Conservation (phyloP, 2,329 filamentous ascomycete species). For the Thielaviopsis euricoi region DNA sequence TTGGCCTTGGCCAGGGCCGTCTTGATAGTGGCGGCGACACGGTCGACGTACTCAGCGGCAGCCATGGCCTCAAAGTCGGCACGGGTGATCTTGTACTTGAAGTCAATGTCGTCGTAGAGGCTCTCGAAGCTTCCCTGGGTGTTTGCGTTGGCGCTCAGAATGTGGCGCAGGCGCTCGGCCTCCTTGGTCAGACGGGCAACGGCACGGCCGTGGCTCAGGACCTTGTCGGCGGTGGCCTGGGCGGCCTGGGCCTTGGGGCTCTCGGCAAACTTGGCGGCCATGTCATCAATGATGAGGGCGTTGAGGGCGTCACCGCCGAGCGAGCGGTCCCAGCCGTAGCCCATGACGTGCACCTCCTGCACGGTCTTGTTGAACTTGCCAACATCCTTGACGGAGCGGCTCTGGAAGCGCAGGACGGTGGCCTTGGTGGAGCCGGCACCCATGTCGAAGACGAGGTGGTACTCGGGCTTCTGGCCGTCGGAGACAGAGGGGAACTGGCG, state of each 20-base stretch:
- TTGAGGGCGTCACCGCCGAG: constrained; percentile 86
- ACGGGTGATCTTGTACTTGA: constrained; percentile 76
- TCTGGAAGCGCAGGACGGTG: constrained; percentile 78
- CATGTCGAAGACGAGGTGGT: constrained; percentile 94
- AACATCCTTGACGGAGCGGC: constrained; percentile 73
- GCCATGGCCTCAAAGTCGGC: constrained; percentile 68
- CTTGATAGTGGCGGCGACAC: constrained; percentile 53
- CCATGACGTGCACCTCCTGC: constrained; percentile 83
- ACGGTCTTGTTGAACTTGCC: constrained; percentile 93
- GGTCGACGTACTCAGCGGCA: constrained; percentile 45
- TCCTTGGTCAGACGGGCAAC: constrained; percentile 89
- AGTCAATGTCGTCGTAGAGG: constrained; percentile 80
- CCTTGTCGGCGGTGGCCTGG: constrained; percentile 41
- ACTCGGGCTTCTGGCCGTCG: constrained; percentile 72
- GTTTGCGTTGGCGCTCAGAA: constrained; percentile 84
- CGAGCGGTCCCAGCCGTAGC: constrained; percentile 73
- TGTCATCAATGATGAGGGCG: constrained; percentile 73
- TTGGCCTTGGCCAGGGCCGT: constrained; percentile 59
- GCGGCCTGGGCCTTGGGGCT: constrained; percentile 50
- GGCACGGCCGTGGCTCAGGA: constrained; percentile 64
- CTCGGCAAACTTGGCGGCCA: constrained; percentile 63
- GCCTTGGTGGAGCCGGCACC: constrained; percentile 88
- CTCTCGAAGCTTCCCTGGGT: constrained; percentile 70
- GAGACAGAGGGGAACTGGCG: constrained; percentile 75
- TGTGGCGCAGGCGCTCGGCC: constrained; percentile 68